A percentile compares a stretch with the other conserved stretches of the same genome.
These are phyloP conservation scores for Juncus inflexus DNA, from an alignment of 176 grass and related monocot species.

Conservation along the genomic window DNA sequence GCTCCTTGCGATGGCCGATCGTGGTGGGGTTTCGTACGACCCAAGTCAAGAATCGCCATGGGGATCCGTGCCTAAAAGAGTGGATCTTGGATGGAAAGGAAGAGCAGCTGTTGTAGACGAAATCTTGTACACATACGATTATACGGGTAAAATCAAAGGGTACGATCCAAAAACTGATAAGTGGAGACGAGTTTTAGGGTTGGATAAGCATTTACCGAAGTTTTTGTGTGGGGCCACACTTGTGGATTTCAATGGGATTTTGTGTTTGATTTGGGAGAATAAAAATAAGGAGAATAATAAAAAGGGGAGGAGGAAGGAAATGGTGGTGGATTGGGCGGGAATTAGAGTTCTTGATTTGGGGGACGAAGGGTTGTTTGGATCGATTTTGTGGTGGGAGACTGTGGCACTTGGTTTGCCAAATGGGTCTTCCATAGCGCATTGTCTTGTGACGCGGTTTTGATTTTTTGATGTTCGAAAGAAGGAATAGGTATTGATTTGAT, in stretches of 20 bases:
- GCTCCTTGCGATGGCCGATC: conserved; percentile 77
- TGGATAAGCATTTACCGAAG: conserved; percentile 60
- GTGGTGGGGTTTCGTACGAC: conserved; percentile 68
- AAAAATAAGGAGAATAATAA: conserved; percentile 38
- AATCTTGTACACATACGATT: conserved; percentile 86
- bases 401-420: conserved; percentile 36
- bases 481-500: no score
- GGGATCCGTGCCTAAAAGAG: conserved; percentile 51
- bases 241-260: conserved; percentile 51
- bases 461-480: background rate
- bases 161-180: conserved; percentile 50
- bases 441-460: conserved; percentile 69
- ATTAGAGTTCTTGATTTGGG: conserved; percentile 43
- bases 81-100: conserved; percentile 90
- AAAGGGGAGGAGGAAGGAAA: conserved; percentile 34
- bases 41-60: conserved; percentile 41
- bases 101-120: conserved; percentile 55
- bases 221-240: conserved; percentile 72
- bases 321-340: conserved; percentile 71
- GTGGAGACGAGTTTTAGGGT: conserved; percentile 58
- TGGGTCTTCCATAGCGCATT: conserved; percentile 58
- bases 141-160: conserved; percentile 74
- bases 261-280: conserved; percentile 79
- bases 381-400: conserved; percentile 59
- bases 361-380: conserved; percentile 43